phyloP scores from a whole-genome alignment of 1,284 basidiomycete genomes.

The Spongiforma sp. region DNA sequence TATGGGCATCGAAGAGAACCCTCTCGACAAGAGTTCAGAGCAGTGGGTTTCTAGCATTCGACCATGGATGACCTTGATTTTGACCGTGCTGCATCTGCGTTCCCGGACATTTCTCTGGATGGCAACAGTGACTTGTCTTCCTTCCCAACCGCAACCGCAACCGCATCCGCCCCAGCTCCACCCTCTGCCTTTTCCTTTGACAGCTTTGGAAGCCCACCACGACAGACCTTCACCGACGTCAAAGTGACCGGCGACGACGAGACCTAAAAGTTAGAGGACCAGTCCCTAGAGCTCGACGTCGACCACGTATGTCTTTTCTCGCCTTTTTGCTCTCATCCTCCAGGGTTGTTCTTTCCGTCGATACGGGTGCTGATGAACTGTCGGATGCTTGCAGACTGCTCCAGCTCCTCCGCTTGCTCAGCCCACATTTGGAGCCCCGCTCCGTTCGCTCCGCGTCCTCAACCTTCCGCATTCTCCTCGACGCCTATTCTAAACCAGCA shows the following conservation, averaged over 20 bases:
- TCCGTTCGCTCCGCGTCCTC: constrained; percentile 75
- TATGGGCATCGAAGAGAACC: no score
- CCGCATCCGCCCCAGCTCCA: constrained; percentile 27
- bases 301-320: constrained; percentile 49
- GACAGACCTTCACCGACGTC: constrained; percentile 53
- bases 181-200: constrained; percentile 64
- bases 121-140: constrained; percentile 61
- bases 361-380: constrained; percentile 11
- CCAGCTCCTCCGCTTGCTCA: constrained; percentile 30
- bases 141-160: no score
- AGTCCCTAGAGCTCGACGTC: constrained; percentile 88
- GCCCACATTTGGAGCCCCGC: constrained; percentile 55
- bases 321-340: background rate
- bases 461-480: constrained; percentile 67
- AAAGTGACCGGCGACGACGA: constrained; percentile 89
- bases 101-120: constrained; percentile 84
- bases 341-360: constrained; percentile 1
- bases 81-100: constrained; percentile 78
- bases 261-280: constrained; percentile 88
- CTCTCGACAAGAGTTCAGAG: no score
- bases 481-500: constrained; percentile 76
- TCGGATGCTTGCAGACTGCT: constrained; percentile 28
- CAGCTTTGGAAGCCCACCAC: constrained; percentile 58
- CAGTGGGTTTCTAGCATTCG: no score
- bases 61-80: constrained; percentile 64